Conservation (phyloP, 2,329 filamentous ascomycete genomes). For the Gaeumannomyces sp. region DNA sequence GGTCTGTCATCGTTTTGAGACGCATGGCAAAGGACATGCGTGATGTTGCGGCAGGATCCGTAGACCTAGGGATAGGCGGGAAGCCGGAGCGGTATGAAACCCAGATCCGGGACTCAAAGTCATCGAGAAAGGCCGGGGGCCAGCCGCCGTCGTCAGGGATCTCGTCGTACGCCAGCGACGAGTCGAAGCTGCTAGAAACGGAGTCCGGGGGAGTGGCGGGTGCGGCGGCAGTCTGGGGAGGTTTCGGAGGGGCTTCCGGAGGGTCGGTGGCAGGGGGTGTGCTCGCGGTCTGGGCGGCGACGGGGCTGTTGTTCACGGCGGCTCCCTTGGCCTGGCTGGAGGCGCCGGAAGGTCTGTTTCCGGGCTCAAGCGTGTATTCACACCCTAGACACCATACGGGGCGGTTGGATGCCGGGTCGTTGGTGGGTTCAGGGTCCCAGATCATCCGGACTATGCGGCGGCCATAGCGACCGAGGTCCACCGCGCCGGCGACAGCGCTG, state of each 20-base stretch:
- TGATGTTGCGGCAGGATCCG: conserved; percentile 63
- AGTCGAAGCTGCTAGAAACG: conserved; percentile 44
- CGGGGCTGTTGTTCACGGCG: conserved; percentile 10
- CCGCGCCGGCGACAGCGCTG: conserved; percentile 38
- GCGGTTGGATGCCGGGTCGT: conserved; percentile 60
- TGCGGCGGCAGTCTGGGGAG: conserved; percentile 16
- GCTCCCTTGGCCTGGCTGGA: not conserved
- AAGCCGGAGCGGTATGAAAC: conserved; percentile 94
- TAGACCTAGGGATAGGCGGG: conserved; percentile 70
- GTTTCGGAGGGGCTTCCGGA: conserved; percentile 12
- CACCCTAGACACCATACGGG: conserved; percentile 78
- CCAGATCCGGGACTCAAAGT: conserved; percentile 92
- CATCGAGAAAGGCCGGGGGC: conserved; percentile 79
- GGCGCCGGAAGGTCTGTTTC: not conserved
- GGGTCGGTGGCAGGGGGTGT: conserved; percentile 11
- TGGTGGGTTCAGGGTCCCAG: conserved; percentile 84
- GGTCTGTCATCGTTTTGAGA: conserved; percentile 71
- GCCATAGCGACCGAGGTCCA: conserved; percentile 68
- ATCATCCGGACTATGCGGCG: conserved; percentile 85
- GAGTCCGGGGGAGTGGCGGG: conserved; percentile 44
- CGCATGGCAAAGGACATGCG: conserved; percentile 79
- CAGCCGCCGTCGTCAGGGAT: conserved; percentile 52
- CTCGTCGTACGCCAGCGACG: conserved; percentile 44
- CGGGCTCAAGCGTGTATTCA: conserved; percentile 37
- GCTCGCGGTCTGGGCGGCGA: conserved; percentile 15